Evolutionary conservation across 2,329 filamentous ascomycete genomes (phyloP).

Genomic region (Colletotrichum somersetense): DNA sequence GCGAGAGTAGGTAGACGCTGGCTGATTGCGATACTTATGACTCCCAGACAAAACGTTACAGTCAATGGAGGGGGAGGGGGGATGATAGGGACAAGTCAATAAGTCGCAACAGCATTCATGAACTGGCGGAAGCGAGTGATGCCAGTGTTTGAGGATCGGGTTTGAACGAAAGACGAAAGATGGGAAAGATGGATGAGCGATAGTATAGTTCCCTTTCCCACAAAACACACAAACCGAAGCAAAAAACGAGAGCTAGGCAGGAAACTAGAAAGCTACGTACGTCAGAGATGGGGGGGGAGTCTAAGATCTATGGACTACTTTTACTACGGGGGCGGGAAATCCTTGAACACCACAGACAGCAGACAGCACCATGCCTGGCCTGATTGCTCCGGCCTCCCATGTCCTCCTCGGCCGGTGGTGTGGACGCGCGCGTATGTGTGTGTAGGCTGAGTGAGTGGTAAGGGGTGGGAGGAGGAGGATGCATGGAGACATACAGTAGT

Average conservation of each 20-base stretch:
- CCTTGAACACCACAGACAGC: constrained; percentile 17
- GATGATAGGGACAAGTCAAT: constrained; percentile 10
- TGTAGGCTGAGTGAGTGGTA: constrained; percentile 3
- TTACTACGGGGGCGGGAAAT: constrained; percentile 37
- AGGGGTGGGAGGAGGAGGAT: constrained; percentile 33
- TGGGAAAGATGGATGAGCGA: constrained; percentile 37
- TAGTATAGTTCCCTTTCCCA: constrained; percentile 38
- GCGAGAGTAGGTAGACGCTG: constrained; percentile 30
- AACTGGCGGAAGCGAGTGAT: constrained; percentile 40
- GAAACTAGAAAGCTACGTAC: constrained; percentile 38
- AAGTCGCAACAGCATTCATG: constrained; percentile 20
- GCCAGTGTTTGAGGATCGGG: constrained; percentile 24
- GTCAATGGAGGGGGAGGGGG: background rate
- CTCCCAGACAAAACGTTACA: constrained; percentile 10
- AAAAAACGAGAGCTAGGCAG: constrained; percentile 32
- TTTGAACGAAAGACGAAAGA: constrained; percentile 39
- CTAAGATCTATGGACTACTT: constrained; percentile 15
- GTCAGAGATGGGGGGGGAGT: constrained; percentile 33
- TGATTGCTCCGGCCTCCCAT: constrained; percentile 4
- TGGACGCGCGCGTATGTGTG: background rate
- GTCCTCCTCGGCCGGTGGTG: background rate
- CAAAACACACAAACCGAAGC: constrained; percentile 29
- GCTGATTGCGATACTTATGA: constrained; percentile 25
- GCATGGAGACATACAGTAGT: constrained; percentile 18
- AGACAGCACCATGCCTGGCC: background rate